Conservation (phyloP, 257 asterid genomes). For the Solanum boliviense region DNA sequence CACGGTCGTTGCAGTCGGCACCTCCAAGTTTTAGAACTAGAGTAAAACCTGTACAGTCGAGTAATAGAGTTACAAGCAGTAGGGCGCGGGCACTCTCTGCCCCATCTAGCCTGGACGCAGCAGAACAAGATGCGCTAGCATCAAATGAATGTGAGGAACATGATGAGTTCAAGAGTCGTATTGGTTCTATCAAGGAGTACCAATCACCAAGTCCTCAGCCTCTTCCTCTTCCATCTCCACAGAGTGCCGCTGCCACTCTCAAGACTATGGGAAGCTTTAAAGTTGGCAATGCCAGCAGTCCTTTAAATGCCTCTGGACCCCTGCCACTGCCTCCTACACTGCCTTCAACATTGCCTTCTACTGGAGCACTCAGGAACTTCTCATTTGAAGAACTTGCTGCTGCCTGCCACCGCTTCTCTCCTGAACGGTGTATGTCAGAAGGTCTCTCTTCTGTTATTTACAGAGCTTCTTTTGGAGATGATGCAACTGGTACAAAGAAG, state of each 20-base stretch:
- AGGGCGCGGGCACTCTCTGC: conserved; percentile 66
- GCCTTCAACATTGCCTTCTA: conserved; percentile 31
- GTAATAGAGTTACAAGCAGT: conserved; percentile 19
- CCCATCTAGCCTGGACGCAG: conserved; percentile 63
- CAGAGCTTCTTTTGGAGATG: conserved; percentile 73
- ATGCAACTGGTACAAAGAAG: conserved; percentile 41
- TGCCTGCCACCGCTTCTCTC: conserved; percentile 89
- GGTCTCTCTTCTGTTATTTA: conserved; percentile 80
- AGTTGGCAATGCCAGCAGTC: conserved; percentile 45
- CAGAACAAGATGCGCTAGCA: conserved; percentile 45
- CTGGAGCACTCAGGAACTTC: conserved; percentile 48
- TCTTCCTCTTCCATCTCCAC: conserved; percentile 87
- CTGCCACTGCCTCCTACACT: conserved; percentile 70
- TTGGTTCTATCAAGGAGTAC: conserved; percentile 59
- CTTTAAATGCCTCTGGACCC: conserved; percentile 72
- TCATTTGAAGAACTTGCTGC: conserved; percentile 70
- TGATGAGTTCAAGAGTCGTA: conserved; percentile 50
- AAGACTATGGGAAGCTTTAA: conserved; percentile 63
- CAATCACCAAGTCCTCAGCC: conserved; percentile 76
- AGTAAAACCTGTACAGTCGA: conserved; percentile 41
- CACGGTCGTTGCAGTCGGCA: conserved; percentile 71
- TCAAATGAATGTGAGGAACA: conserved; percentile 55
- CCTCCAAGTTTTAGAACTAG: conserved; percentile 85
- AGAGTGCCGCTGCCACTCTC: conserved; percentile 30
- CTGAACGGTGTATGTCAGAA: conserved; percentile 86